Base-by-base conservation (phyloP, 495 filamentous ascomycete genomes). In the Tuber indicum region DNA sequence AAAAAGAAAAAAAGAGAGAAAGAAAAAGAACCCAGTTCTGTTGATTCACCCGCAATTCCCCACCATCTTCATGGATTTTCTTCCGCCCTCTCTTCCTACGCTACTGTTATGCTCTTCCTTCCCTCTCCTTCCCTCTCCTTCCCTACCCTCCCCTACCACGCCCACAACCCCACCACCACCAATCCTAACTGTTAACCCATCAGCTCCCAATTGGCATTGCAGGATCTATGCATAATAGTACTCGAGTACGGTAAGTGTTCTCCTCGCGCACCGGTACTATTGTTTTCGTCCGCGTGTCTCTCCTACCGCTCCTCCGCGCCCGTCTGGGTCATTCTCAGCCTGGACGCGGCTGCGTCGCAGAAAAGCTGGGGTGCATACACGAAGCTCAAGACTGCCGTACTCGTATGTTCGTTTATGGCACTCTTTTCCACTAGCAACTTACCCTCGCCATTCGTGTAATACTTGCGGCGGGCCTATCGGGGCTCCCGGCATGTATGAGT, bases 291-390 rank as follows among this genome's bases (percentile, higher is more conserved):
- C 42, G 45, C 47, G 42, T 42, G 73, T 74, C 74, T 46, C 49
- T 73, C 73, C 72, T 58, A 75, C 75, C 78, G 75, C 75, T 46
- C 71, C 75, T 80, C 71, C 75, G 72, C 74, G 26, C 73, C 75
- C 77, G 79, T 79, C 73, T 80, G 58, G 10, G 58, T 32, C 62
- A 72, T 76, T 80, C 74, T 79, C 70, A 73, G 79, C 72, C 76
- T 76, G 42, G 78, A 77, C 71, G 58, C 77, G 75, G 77, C 71
- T 73, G 77, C 78, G 72, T 79, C 47, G 77, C 77, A 80, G 77
- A 76, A 80, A 80, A 80, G 70, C 78, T 80, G 78, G 78, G 78
- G 78, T 80, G 66, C 78, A 80, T 80, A 73, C 23, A 8, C 26
- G 32, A 66, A 66, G n/a, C 66, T 32, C 73, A 39, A 43, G n/a